A percentile compares a stretch with the other conserved stretches of the same genome.
These are phyloP conservation scores for Entoloma clypeatum DNA, from an alignment of 1,284 basidiomycete genomes.

Conservation along the genomic window DNA sequence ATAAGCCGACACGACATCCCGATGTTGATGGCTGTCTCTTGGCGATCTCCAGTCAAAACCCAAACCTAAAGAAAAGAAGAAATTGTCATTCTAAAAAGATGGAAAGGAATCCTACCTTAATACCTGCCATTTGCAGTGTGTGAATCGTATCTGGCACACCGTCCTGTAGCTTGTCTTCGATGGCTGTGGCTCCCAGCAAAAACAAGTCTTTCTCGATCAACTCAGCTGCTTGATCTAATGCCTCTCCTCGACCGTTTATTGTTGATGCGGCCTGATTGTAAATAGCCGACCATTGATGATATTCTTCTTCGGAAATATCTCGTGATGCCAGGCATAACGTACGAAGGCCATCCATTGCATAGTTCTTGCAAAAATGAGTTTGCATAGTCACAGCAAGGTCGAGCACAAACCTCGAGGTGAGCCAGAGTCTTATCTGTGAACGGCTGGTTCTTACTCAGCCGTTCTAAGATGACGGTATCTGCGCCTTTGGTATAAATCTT, in stretches of 20 bases:
- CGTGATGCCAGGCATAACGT: conserved; percentile 96
- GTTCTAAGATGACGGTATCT: conserved; percentile 94
- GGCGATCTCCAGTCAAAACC: conserved; percentile 97
- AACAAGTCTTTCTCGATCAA: conserved; percentile 94
- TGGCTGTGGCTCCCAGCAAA: conserved; percentile 93
- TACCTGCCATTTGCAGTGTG: conserved; percentile 95
- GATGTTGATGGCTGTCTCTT: conserved; percentile 99
- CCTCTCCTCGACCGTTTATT: conserved; percentile 90
- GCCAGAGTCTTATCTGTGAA: conserved; percentile 84
- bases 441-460: conserved; percentile 77
- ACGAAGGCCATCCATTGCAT: conserved; percentile 93
- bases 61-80: conserved; percentile 62
- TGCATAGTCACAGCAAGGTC: conserved; percentile 8
- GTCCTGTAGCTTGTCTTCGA: conserved; percentile 98
- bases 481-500: conserved; percentile 97
- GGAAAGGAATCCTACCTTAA: conserved; percentile 60
- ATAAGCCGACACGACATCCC: conserved; percentile 96
- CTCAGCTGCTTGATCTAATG: conserved; percentile 92
- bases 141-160: conserved; percentile 99
- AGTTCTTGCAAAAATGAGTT: conserved; percentile 56
- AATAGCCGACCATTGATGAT: conserved; percentile 82
- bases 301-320: conserved; percentile 89
- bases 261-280: conserved; percentile 92
- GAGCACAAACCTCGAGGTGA: conserved; percentile 77
- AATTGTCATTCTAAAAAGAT: conserved; percentile 5